Conservation (phyloP, 2,329 filamentous ascomycete species). For the Colletotrichum sansevieriae region DNA sequence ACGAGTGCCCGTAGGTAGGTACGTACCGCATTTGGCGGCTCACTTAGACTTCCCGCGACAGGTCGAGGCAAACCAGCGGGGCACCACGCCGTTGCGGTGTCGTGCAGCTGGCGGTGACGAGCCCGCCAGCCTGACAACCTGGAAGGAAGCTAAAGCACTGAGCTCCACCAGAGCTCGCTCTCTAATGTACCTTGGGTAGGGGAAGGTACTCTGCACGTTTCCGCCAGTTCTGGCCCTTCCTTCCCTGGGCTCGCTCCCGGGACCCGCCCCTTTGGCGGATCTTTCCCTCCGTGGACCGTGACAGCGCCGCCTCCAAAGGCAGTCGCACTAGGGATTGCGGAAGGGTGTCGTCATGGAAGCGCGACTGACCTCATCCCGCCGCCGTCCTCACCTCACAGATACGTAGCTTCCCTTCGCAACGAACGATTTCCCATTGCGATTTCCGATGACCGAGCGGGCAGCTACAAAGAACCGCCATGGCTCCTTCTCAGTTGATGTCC, state of each 20-base stretch:
- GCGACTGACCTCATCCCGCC: slow-evolving; percentile 39
- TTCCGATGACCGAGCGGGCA: slow-evolving; percentile 13
- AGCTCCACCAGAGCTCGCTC: slow-evolving; percentile 9
- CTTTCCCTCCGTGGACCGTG: slow-evolving; percentile 17
- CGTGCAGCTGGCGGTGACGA: background rate
- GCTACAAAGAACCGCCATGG: slow-evolving; percentile 7
- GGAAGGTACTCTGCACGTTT: no score
- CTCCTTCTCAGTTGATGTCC: background rate
- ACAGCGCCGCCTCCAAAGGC: background rate
- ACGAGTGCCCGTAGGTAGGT: background rate
- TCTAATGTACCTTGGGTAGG: background rate
- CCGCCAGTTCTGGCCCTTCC: no score
- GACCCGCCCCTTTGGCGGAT: slow-evolving; percentile 10
- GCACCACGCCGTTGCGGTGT: background rate
- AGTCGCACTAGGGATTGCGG: slow-evolving; percentile 5
- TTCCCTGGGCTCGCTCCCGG: no score
- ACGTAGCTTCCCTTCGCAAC: background rate
- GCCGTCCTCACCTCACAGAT: slow-evolving; percentile 7
- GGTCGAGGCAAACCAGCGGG: slow-evolving; percentile 3
- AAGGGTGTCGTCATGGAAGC: slow-evolving; percentile 37
- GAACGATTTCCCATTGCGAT: background rate
- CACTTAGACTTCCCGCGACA: background rate
- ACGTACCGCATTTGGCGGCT: slow-evolving; percentile 5
- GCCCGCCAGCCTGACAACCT: background rate
- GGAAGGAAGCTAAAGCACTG: background rate